Conservation (phyloP, 192 early-diverging fungal species). For the Backusella morwellensis region DNA sequence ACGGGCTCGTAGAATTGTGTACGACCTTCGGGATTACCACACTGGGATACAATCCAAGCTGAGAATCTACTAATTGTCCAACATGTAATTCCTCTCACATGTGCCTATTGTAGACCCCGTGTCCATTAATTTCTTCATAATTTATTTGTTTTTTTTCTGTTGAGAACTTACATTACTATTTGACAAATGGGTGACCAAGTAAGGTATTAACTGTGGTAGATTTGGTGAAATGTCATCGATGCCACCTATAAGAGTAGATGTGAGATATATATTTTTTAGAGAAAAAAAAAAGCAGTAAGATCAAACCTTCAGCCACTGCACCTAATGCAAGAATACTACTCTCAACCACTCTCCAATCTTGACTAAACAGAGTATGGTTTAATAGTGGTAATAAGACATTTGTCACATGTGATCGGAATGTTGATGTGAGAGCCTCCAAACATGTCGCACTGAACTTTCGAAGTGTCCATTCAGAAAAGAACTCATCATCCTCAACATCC, state of each 20-base stretch:
- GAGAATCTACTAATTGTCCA: slow-evolving; percentile 95
- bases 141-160: neutral
- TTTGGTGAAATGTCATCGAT: slow-evolving; percentile 81
- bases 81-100: slow-evolving; percentile 95
- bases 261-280: too few relatives aligned
- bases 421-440: slow-evolving; percentile 86
- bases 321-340: slow-evolving; percentile 95
- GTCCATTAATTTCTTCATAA: neutral
- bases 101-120: slow-evolving; percentile 49
- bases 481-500: slow-evolving; percentile 83
- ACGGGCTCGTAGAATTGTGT: slow-evolving; percentile 81
- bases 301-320: slow-evolving; percentile 90
- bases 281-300: neutral
- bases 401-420: slow-evolving; percentile 82
- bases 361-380: slow-evolving; percentile 71
- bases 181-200: slow-evolving; percentile 51
- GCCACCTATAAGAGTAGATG: slow-evolving; percentile 39
- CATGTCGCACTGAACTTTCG: slow-evolving; percentile 97
- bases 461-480: slow-evolving; percentile 92
- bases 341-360: slow-evolving; percentile 90
- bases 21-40: slow-evolving; percentile 17
- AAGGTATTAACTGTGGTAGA: slow-evolving; percentile 81
- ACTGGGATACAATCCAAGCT: slow-evolving; percentile 26
- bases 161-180: neutral
- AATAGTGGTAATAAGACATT: slow-evolving; percentile 81